These are phyloP conservation scores for Globisporangium megalacanthum DNA, from an alignment of 352 stramenopile species.

Conservation along the genomic window DNA sequence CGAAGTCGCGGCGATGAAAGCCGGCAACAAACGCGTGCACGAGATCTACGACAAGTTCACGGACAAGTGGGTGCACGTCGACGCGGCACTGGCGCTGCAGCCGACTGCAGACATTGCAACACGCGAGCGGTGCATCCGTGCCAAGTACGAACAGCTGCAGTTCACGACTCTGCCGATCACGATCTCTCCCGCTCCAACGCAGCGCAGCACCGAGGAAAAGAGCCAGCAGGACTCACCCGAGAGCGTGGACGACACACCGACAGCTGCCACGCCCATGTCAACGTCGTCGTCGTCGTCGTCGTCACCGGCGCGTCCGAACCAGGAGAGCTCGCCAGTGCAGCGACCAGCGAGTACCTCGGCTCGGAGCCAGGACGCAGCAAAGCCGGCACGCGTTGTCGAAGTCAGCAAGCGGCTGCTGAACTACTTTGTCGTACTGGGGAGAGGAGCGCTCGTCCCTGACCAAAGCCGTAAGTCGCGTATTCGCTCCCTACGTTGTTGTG, in stretches of 20 bases:
- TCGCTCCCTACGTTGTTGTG: not conserved
- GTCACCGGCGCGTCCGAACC: slow-evolving; percentile 14
- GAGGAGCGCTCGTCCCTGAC: slow-evolving; percentile 45
- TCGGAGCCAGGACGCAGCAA: slow-evolving; percentile 27
- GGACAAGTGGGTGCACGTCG: slow-evolving; percentile 44
- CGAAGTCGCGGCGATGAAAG: slow-evolving; percentile 63
- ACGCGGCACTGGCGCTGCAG: slow-evolving; percentile 30
- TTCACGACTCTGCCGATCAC: slow-evolving; percentile 48
- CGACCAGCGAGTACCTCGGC: slow-evolving; percentile 11
- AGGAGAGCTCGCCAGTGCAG: slow-evolving; percentile 26
- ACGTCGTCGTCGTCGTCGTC: slow-evolving; percentile 9
- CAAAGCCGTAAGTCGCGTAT: slow-evolving; percentile 46
- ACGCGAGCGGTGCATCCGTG: slow-evolving; percentile 50
- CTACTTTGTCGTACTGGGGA: slow-evolving; percentile 78
- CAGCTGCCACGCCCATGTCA: slow-evolving; percentile 6
- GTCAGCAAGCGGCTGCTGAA: slow-evolving; percentile 79
- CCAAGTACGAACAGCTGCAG: slow-evolving; percentile 65
- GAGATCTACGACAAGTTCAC: slow-evolving; percentile 54
- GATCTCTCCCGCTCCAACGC: not conserved
- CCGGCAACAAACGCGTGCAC: slow-evolving; percentile 63
- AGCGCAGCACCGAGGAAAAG: slow-evolving; percentile 32
- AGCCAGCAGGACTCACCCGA: slow-evolving; percentile 48
- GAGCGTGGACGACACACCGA: slow-evolving; percentile 30
- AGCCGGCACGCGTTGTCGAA: slow-evolving; percentile 55
- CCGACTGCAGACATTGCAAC: slow-evolving; percentile 30